Evolutionary conservation across 2,329 filamentous ascomycete genomes (phyloP).

Genomic region (Aspergillus sp.): DNA sequence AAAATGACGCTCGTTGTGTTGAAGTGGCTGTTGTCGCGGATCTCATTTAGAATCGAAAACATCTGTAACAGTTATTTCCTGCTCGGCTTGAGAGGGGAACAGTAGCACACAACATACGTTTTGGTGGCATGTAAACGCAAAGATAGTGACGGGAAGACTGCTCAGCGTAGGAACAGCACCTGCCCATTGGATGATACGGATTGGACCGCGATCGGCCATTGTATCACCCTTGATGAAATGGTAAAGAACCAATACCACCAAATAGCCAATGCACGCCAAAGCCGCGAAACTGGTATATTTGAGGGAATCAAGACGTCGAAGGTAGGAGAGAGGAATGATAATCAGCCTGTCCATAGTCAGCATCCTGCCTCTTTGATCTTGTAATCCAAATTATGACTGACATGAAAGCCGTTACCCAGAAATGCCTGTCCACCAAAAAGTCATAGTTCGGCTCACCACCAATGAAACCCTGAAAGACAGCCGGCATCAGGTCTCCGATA

Average conservation of each 20-base stretch:
- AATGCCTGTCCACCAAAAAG: slow-evolving; percentile 82
- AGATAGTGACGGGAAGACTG: slow-evolving; percentile 89
- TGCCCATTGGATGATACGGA: slow-evolving; percentile 71
- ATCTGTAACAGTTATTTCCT: slow-evolving; percentile 53
- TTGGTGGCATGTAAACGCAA: slow-evolving; percentile 99
- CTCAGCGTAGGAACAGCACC: slow-evolving; percentile 72
- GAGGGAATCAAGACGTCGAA: slow-evolving; percentile 84
- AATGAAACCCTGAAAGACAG: slow-evolving; percentile 76
- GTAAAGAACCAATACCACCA: slow-evolving; percentile 87
- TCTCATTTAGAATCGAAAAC: slow-evolving; percentile 97
- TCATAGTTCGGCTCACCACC: slow-evolving; percentile 55
- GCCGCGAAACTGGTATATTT: slow-evolving; percentile 96
- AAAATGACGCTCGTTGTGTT: slow-evolving; percentile 72
- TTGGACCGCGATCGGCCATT: slow-evolving; percentile 62
- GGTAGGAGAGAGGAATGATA: slow-evolving; percentile 88
- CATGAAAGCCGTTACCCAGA: slow-evolving; percentile 99
- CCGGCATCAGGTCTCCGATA: slow-evolving; percentile 96
- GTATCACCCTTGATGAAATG: slow-evolving; percentile 78
- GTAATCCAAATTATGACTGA: slow-evolving; percentile 24
- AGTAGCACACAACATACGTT: slow-evolving; percentile 56
- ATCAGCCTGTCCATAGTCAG: slow-evolving; percentile 55
- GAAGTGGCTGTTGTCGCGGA: slow-evolving; percentile 72
- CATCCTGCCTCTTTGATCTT: background rate
- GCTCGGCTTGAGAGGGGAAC: background rate
- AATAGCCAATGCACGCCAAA: slow-evolving; percentile 84